Evolutionary conservation across 2,329 filamentous ascomycete genomes (phyloP).

Genomic region (Penicillium palitans): DNA sequence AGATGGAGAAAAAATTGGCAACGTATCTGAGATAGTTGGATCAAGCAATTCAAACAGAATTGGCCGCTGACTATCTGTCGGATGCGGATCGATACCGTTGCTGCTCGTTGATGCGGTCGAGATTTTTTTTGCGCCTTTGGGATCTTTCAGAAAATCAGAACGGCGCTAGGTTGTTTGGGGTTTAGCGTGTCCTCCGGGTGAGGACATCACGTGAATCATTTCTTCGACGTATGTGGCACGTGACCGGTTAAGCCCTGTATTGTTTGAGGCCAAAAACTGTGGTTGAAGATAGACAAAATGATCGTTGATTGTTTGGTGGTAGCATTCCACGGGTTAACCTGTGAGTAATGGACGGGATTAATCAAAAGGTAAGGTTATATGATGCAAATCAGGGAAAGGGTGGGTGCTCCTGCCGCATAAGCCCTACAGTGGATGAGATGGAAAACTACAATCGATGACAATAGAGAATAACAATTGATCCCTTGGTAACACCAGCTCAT

Average conservation of each 20-base stretch:
- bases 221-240: conserved; percentile 29
- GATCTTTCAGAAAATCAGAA: conserved; percentile 44
- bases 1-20: conserved; percentile 14
- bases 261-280: background rate
- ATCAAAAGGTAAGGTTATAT: background rate
- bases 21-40: conserved; percentile 17
- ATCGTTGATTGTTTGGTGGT: background rate
- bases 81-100: conserved; percentile 37
- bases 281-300: background rate
- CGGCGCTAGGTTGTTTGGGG: conserved; percentile 28
- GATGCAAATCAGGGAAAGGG: background rate
- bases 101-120: conserved; percentile 42
- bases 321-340: no score
- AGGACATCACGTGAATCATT: conserved; percentile 24
- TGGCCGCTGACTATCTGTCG: conserved; percentile 31
- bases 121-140: conserved; percentile 42
- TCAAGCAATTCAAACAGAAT: conserved; percentile 26
- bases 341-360: background rate
- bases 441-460: background rate
- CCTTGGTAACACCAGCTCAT: background rate
- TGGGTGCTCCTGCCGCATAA: background rate
- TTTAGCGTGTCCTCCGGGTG: conserved; percentile 30
- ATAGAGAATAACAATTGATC: background rate
- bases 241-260: conserved; percentile 28
- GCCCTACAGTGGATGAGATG: background rate